Evolutionary conservation across 805 yeast genomes (phyloP), one percentile per base, ranked within the genome.

Genomic region (Wickerhamomyces silvicola): DNA sequence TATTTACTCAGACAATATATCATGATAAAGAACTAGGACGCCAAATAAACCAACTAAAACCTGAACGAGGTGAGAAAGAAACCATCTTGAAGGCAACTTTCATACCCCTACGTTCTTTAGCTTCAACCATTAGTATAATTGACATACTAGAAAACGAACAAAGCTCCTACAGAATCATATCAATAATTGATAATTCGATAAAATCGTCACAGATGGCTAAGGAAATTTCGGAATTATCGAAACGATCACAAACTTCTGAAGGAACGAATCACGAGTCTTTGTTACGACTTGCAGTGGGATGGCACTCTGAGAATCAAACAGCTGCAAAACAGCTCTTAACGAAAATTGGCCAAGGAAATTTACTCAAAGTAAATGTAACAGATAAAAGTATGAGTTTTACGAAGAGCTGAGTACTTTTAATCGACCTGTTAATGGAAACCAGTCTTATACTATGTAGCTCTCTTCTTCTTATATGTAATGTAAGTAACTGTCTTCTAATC

Each of bases 191-290:
- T 22, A 38, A 41, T 34, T 22, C 36, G 22, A 30, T 28, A 22
- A 22, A 24, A 3, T 33, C 42, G 2, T 31, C 42, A 7, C 13
- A 32, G 6, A 25, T 41, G 15, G 34, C 24, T 11, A 8, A 21
- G n/a, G 45, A 41, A 19, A 30, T 41, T 6, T 30, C 16, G 6
- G 13, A 15, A 6, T 31, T 29, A 3, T 22, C 33, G 10, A 28
- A 32, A 6, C 16, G 12, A 5, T 22, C 18, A 14, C 7, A 25
- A 5, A 6, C 21, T 10, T 21, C 35, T 2, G 12, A 28, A 12
- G 33, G 35, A 21, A 34, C 38, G 27, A 38, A 36, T 30, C 38
- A 41, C 28, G 41, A 41, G 11, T 36, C 42, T 2, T 29, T 41
- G 12, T n/a, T 41, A 20, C 25, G 25, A 31, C 30, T 38, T 25